Evolutionary conservation across 1,139 yeast genomes (phyloP), one percentile per base, ranked within the genome.

Genomic region (Candida sp.): DNA sequence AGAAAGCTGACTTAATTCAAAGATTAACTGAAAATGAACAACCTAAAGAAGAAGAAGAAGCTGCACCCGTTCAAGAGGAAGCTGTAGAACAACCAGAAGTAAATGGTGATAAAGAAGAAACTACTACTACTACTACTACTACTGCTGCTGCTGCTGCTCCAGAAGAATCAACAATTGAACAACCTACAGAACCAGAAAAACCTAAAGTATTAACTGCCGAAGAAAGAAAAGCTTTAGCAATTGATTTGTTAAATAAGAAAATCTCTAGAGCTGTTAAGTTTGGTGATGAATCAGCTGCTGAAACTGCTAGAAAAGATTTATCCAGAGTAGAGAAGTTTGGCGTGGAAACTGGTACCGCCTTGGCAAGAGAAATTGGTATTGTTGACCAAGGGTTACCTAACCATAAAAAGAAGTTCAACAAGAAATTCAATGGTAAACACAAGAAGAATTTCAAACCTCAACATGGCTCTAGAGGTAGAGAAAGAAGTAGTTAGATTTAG

Each of bases 281-380:
- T 56, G 93, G 93, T 33, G 79, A 77, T 48, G 85, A 79, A 45
- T 75, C 73, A 22, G 67, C 63, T 35, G 78, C 77, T 33, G 79
- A 74, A 39, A 68, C 70, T 33, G 85, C 62, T 72, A 83, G 60
- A 69, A 80, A 63, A 77, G 86, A 67, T 52, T 73, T 87, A 55
- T 73, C 71, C 30, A 79, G 97, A 57, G 81, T 89, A 50, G 85
- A 84, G 59, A 88, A 87, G 69, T 90, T 89, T 57, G 98, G 97
- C 22, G 81, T 89, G 44, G 86, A 84, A 49, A 64, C 75, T 27
- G 84, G 84, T 45, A 82, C 87, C 40, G 77, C 84, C 6, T 68
- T 85, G 51, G 89, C 90, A 32, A 70, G 68, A 51, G 90, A 84
- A 58, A 70, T 85, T 43, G 90, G 90, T 0, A 60, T 81, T 44